Evolutionary conservation across 768 basidiomycete species (phyloP), one percentile per base, ranked within the genome.

Genomic region (Boletus rubroflammeus): DNA sequence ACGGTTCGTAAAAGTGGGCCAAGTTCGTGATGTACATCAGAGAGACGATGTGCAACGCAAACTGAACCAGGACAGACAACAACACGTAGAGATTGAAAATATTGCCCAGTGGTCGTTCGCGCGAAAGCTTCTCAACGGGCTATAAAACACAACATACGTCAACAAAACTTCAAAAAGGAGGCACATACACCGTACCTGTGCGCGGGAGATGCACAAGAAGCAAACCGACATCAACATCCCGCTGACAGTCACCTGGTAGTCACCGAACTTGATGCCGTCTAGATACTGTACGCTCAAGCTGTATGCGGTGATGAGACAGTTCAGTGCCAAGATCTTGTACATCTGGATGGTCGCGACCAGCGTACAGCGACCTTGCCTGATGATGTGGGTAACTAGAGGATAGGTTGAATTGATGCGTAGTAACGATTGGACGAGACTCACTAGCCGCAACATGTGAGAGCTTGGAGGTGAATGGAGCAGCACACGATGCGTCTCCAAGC

Each of bases 311-410:
- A 98, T 99, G 39, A 99, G 77, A 67, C 97, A 98, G 68, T 98
- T 99, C 52, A 99, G 75, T 1, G 96, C 97, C 35, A 99, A 78
- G 61, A 99, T 99, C 77, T 98, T 97, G 84, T 98, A 99, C 97
- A 99, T 99, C 74, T 99, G 97, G 50, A 96, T 89, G 3, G 97
- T 99, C 2, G 97, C 97, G 42, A 98, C 97, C 17, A 99, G 84
- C 1, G 97, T 99, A 76, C 97, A 98, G 28, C 97, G 91, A 23
- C 97, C 97, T 73, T 98, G 97, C 19, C 97, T 85, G 61, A 99
- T 97, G 69, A 99, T 98, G 67, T 96, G 94, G 19, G 91, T 88
- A 64, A 99, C 93, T 95, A 58, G 21, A 51, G 3, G n/a, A 47
- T 39, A 38, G 31, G 6, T 34, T 53, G 26, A 57, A 58, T 39